phyloP scores from a whole-genome alignment of 2,329 filamentous ascomycete species.

The Cercospora zeina region DNA sequence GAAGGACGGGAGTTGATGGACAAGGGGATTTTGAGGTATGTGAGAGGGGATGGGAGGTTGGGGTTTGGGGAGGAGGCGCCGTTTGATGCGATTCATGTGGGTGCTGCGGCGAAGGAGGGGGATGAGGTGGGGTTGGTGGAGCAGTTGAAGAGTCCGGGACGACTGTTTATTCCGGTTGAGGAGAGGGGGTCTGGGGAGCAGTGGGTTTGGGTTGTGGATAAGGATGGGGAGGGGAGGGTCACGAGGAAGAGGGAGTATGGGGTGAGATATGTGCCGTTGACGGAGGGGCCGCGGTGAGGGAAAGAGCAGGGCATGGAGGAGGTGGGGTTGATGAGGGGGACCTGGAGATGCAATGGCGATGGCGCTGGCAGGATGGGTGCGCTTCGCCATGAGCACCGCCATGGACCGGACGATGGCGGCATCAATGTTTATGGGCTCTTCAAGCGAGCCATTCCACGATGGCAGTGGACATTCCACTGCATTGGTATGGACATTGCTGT shows the following conservation, averaged over 20 bases:
- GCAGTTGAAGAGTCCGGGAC: slow-evolving; percentile 76
- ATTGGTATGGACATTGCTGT: too few relatives aligned
- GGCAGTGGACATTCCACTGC: too few relatives aligned
- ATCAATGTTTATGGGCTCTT: too few relatives aligned
- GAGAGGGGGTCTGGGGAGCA: slow-evolving; percentile 54
- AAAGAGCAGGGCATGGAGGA: too few relatives aligned
- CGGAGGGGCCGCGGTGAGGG: slow-evolving; percentile 59
- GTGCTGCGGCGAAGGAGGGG: slow-evolving; percentile 70
- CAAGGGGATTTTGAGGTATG: slow-evolving; percentile 65
- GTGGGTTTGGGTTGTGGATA: slow-evolving; percentile 73
- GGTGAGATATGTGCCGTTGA: slow-evolving; percentile 75
- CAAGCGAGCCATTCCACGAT: too few relatives aligned
- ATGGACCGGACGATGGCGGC: too few relatives aligned
- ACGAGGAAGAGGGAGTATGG: slow-evolving; percentile 64
- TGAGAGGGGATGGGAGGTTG: slow-evolving; percentile 65
- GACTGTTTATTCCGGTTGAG: slow-evolving; percentile 77
- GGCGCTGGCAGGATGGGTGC: too few relatives aligned
- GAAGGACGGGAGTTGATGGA: slow-evolving; percentile 59
- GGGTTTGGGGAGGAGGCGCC: slow-evolving; percentile 52
- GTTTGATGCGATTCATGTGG: slow-evolving; percentile 95
- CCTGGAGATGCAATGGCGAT: too few relatives aligned
- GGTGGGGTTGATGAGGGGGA: neutral
- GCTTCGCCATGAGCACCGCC: too few relatives aligned
- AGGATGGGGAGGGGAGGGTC: slow-evolving; percentile 64
- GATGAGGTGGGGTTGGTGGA: slow-evolving; percentile 71